Conservation (phyloP, 306 rosid genomes). For the Spatholobus suberectus region DNA sequence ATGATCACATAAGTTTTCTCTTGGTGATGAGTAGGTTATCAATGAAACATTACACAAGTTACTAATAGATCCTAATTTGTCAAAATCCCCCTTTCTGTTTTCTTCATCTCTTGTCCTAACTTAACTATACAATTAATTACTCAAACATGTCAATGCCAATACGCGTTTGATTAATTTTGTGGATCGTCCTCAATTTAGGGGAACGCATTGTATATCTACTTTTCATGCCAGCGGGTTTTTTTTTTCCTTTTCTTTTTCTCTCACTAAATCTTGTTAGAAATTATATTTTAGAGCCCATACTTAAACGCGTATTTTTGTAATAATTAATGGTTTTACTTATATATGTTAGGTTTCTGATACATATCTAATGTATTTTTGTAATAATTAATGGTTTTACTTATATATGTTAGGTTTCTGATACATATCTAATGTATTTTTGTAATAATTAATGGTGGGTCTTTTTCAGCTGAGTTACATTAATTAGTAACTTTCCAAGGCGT, state of each 20-base stretch:
- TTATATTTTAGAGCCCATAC: background rate
- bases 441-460: conserved; percentile 3
- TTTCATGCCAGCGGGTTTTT: background rate
- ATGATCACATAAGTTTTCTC: conserved; percentile 30
- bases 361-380: too few relatives aligned
- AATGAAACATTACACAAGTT: conserved; percentile 42
- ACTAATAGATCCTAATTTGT: conserved; percentile 20
- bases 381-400: background rate
- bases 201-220: too few relatives aligned
- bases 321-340: background rate
- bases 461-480: conserved; percentile 1
- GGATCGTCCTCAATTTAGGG: background rate
- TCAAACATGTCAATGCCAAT: background rate
- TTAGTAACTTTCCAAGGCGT: conserved; percentile 2
- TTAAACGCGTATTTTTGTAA: too few relatives aligned
- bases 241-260: background rate
- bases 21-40: conserved; percentile 63
- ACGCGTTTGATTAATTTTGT: background rate
- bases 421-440: background rate
- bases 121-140: conserved; percentile 16
- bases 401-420: background rate
- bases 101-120: conserved; percentile 24
- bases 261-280: conserved; percentile 3
- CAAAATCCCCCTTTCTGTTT: conserved; percentile 20
- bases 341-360: background rate